phyloP scores from a whole-genome alignment of 2,329 filamentous ascomycete genomes.

The Bipolaris sorokiniana region DNA sequence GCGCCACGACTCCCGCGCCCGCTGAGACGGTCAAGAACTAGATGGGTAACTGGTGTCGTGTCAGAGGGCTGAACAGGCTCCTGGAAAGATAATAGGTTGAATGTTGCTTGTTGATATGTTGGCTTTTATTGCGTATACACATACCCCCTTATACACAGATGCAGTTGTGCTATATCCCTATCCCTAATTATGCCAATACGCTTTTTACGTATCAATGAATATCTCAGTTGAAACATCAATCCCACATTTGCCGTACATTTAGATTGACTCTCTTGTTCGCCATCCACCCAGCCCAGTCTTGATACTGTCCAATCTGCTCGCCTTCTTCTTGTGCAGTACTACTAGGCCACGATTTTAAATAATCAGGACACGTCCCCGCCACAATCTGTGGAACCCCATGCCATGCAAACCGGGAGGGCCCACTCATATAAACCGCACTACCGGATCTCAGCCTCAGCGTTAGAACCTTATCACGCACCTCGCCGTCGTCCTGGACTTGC shows the following conservation, averaged over 20 bases:
- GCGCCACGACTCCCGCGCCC: slow-evolving; percentile 14
- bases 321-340: slow-evolving; percentile 46
- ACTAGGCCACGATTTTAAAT: slow-evolving; percentile 76
- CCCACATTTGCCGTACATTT: slow-evolving; percentile 88
- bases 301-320: slow-evolving; percentile 55
- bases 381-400: slow-evolving; percentile 92
- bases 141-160: slow-evolving; percentile 2
- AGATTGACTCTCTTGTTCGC: slow-evolving; percentile 84
- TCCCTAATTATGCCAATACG: slow-evolving; percentile 6
- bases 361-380: slow-evolving; percentile 76
- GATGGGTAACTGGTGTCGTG: neutral
- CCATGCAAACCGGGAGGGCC: slow-evolving; percentile 85
- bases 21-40: slow-evolving; percentile 44
- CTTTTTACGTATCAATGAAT: neutral
- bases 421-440: slow-evolving; percentile 89
- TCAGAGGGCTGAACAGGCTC: neutral
- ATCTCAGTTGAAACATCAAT: slow-evolving; percentile 32
- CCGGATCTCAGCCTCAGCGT: slow-evolving; percentile 70
- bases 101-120: neutral
- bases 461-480: slow-evolving; percentile 26
- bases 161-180: neutral
- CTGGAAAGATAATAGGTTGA: neutral
- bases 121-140: slow-evolving; percentile 3
- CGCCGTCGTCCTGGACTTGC: slow-evolving; percentile 13
- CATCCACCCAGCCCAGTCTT: slow-evolving; percentile 87